Base-by-base conservation (phyloP, 2,329 filamentous ascomycete species). In the Penicillium sp. region DNA sequence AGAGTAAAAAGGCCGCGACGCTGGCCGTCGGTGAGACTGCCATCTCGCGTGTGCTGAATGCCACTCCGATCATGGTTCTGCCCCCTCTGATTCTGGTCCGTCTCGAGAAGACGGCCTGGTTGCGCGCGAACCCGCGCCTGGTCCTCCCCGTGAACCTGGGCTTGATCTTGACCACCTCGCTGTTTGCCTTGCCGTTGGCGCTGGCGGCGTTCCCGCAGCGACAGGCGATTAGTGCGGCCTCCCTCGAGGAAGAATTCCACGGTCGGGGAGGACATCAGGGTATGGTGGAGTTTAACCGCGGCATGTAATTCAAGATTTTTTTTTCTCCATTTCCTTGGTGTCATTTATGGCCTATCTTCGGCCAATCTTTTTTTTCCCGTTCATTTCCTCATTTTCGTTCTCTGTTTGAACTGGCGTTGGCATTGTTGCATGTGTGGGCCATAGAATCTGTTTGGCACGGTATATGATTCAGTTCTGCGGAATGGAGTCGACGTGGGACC, bases 21-120 rank as follows among this genome's bases (percentile, higher is more conserved):
- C 71, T 97, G 18, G 93, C 93, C 9, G 93, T 98, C 1, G 86
- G 84, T 51, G 91, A 98, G 76, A 98, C 93, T 41, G 93, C 93
- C 2, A 75, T 94, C 39, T 93, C 87, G 58, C 83, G 93, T 50
- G 90, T 97, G 50, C 77, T 97, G 61, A 98, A 97, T 70, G 87
- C 89, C 51, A 94, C 88, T 9, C 93, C 93, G 9, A 93, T 98
- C 73, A 98, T 98, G 93, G 90, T 95, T 11, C 76, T 98, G 39
- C 93, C 93, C 37, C 89, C 93, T 24, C 75, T 98, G 65, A 73
- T 94, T 25, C 78, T 98, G 46, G 86, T 97, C 45, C 79, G 83
- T 57, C 75, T 98, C 60, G 90, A 98, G 77, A 80, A 84, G 70
- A 87, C 83, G 44, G 78, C 85, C 50, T 97, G 89, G 89, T 72